A percentile compares a stretch with the other conserved stretches of the same genome.
Evolutionary conservation across 495 filamentous ascomycete species (phyloP).

Genomic region (Penicillium salamii): DNA sequence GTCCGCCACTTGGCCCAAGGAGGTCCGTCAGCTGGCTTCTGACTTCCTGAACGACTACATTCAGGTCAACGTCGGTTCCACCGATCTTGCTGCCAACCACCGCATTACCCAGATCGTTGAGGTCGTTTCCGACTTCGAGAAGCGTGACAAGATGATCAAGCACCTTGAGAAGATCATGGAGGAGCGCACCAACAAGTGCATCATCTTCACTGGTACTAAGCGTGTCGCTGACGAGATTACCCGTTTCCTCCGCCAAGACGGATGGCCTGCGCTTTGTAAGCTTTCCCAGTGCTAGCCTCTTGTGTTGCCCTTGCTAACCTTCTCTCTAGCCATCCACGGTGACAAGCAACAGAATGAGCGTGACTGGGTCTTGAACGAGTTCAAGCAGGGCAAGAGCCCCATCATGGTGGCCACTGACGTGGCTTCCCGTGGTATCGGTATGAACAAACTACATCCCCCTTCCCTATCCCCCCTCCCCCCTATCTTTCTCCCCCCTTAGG

Average conservation of each 20-base stretch:
- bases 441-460: constrained; percentile 67
- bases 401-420: constrained; percentile 96
- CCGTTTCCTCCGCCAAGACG: constrained; percentile 96
- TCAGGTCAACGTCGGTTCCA: constrained; percentile 97
- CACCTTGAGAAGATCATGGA: constrained; percentile 99
- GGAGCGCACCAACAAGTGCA: constrained; percentile 84
- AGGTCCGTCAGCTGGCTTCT: constrained; percentile 90
- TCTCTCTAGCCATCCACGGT: constrained; percentile 79
- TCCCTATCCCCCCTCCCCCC: constrained; percentile 37
- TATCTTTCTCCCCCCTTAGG: constrained; percentile 26
- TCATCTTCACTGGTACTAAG: constrained; percentile 98
- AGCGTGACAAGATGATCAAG: constrained; percentile 96
- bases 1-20: constrained; percentile 99
- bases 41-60: constrained; percentile 97
- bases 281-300: constrained; percentile 9
- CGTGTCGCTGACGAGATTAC: constrained; percentile 98
- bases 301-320: constrained; percentile 42
- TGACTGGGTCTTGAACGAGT: constrained; percentile 99
- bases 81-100: constrained; percentile 96
- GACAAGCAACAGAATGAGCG: constrained; percentile 99
- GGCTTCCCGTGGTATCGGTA: constrained; percentile 98
- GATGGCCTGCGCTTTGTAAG: constrained; percentile 97
- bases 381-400: constrained; percentile 91
- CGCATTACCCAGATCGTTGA: constrained; percentile 97
- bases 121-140: constrained; percentile 92